phyloP scores from a whole-genome alignment of 2,329 filamentous ascomycete species.

The Talaromyces verruculosus region DNA sequence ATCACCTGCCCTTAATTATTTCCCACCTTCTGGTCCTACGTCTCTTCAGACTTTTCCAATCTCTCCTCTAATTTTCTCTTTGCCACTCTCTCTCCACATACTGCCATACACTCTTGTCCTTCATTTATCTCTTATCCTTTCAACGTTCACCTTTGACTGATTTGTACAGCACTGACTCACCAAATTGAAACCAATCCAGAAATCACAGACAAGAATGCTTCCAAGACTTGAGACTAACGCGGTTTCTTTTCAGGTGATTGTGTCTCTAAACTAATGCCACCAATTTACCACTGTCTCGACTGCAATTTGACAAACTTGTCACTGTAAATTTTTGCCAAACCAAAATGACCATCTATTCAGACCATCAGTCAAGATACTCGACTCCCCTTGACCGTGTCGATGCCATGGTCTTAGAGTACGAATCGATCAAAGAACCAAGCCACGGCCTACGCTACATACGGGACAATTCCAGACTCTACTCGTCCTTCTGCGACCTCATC shows the following conservation, averaged over 20 bases:
- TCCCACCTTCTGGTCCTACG: background rate
- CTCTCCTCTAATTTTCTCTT: background rate
- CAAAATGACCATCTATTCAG: conserved; percentile 9
- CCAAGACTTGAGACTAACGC: background rate
- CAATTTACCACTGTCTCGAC: background rate
- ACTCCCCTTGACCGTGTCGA: conserved; percentile 25
- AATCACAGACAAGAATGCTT: background rate
- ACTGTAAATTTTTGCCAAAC: background rate
- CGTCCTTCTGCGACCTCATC: conserved; percentile 35
- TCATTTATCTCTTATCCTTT: background rate
- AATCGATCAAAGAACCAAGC: conserved; percentile 28
- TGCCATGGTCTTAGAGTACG: conserved; percentile 32
- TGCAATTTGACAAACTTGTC: background rate
- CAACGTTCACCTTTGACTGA: background rate
- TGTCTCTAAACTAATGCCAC: background rate
- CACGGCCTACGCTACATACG: conserved; percentile 33
- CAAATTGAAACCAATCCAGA: too few relatives aligned
- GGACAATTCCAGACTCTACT: conserved; percentile 26
- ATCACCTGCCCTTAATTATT: background rate
- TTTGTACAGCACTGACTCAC: background rate
- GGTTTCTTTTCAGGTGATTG: background rate
- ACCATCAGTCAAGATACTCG: background rate
- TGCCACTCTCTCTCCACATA: background rate
- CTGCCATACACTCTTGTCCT: background rate
- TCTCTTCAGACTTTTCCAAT: background rate